A percentile compares a stretch with the other conserved stretches of the same genome.
phyloP scores from a whole-genome alignment of 306 rosid species.

The Cucurbita pepo region DNA sequence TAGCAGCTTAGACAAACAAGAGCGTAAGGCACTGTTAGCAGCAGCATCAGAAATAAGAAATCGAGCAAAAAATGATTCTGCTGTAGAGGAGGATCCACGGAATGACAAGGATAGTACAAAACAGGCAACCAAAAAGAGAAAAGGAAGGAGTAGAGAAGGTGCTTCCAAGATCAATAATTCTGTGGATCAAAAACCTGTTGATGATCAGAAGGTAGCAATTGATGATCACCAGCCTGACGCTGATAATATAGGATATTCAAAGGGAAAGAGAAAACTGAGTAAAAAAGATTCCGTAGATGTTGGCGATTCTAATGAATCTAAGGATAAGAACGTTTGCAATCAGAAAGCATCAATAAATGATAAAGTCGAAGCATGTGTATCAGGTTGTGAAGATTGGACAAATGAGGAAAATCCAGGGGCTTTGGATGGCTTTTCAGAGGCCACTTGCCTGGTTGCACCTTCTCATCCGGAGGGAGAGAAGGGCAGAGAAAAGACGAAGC shows the following conservation, averaged over 20 bases:
- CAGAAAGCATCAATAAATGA: constrained; percentile 23
- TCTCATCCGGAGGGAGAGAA: constrained; percentile 17
- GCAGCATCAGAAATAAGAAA: constrained; percentile 68
- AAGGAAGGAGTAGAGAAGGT: constrained; percentile 32
- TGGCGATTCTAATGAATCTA: neutral
- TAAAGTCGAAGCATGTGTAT: constrained; percentile 18
- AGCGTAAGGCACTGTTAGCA: constrained; percentile 62
- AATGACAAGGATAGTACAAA: constrained; percentile 18
- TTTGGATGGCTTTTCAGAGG: constrained; percentile 23
- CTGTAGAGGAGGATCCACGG: constrained; percentile 27
- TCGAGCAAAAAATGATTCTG: constrained; percentile 26
- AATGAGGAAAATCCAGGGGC: constrained; percentile 20
- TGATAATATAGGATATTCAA: neutral
- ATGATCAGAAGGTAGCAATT: constrained; percentile 18
- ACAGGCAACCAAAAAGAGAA: constrained; percentile 41
- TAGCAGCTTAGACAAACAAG: constrained; percentile 60
- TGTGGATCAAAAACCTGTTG: constrained; percentile 13
- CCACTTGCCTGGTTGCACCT: constrained; percentile 17
- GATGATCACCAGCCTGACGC: neutral
- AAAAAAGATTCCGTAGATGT: neutral
- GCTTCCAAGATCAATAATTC: constrained; percentile 15
- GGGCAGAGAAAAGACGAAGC: constrained; percentile 23
- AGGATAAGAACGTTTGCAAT: constrained; percentile 4
- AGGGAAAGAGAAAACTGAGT: neutral
- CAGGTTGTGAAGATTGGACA: constrained; percentile 24